Conservation (phyloP, 768 basidiomycete species). For the Suillus ampliporus region DNA sequence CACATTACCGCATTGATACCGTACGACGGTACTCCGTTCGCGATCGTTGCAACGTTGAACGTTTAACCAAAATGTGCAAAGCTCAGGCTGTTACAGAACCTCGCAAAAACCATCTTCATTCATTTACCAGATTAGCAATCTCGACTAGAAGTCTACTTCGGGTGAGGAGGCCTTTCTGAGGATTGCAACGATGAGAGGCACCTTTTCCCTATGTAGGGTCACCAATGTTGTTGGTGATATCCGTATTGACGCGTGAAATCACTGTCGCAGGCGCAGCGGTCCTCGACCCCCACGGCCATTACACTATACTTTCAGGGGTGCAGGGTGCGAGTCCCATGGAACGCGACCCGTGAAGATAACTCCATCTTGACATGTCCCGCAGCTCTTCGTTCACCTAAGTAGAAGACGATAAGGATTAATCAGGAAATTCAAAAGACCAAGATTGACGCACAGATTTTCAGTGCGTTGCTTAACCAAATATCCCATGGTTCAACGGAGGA, state of each 20-base stretch:
- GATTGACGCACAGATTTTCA: constrained; percentile 34
- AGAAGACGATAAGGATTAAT: too few relatives aligned
- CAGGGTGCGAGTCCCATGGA: neutral
- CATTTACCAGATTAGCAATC: neutral
- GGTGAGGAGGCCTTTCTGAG: neutral
- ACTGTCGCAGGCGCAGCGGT: neutral
- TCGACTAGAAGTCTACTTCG: neutral
- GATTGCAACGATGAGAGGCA: too few relatives aligned
- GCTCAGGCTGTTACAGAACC: too few relatives aligned
- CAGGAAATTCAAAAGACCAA: neutral
- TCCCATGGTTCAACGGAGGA: constrained; percentile 72
- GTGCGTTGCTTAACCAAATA: constrained; percentile 66
- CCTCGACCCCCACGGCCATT: neutral
- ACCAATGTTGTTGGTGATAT: neutral
- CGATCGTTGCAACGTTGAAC: too few relatives aligned
- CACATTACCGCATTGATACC: too few relatives aligned
- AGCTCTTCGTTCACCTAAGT: neutral
- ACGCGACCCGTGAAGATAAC: neutral
- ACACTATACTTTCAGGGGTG: neutral
- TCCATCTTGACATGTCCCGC: neutral
- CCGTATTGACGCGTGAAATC: neutral
- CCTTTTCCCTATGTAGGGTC: neutral
- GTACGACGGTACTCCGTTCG: too few relatives aligned
- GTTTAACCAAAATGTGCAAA: too few relatives aligned
- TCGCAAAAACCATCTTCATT: too few relatives aligned